phyloP scores from a whole-genome alignment of 1,139 yeast genomes.

The Saccharomycopsis phalli region DNA sequence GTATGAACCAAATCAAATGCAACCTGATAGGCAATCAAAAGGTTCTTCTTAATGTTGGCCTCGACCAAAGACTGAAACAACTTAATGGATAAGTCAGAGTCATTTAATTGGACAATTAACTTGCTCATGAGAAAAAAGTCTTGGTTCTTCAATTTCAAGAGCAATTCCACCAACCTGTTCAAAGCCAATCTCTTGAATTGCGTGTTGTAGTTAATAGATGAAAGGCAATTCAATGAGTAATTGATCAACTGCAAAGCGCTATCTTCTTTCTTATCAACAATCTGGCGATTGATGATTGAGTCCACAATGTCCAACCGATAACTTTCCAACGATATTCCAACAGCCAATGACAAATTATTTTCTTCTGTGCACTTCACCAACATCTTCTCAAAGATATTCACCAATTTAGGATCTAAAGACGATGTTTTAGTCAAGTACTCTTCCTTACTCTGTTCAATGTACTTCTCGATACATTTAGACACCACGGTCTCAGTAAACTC shows the following conservation, averaged over 20 bases:
- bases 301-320: slow-evolving; percentile 78
- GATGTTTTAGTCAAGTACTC: slow-evolving; percentile 35
- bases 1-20: slow-evolving; percentile 91
- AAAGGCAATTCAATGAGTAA: slow-evolving; percentile 71
- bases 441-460: slow-evolving; percentile 56
- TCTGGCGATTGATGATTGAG: slow-evolving; percentile 43
- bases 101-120: slow-evolving; percentile 83
- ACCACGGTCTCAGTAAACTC: slow-evolving; percentile 92
- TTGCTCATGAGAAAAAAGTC: slow-evolving; percentile 80
- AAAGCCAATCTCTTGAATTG: slow-evolving; percentile 59
- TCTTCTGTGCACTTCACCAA: slow-evolving; percentile 64
- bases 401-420: slow-evolving; percentile 53
- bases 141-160: slow-evolving; percentile 50
- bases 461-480: slow-evolving; percentile 81
- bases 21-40: slow-evolving; percentile 74
- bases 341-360: slow-evolving; percentile 70
- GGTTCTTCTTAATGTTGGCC: slow-evolving; percentile 30
- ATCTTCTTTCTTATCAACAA: slow-evolving; percentile 35
- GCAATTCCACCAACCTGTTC: slow-evolving; percentile 50
- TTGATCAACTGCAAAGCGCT: slow-evolving; percentile 49
- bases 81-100: slow-evolving; percentile 55
- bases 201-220: slow-evolving; percentile 51
- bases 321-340: slow-evolving; percentile 88
- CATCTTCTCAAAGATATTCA: slow-evolving; percentile 76
- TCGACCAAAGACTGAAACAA: slow-evolving; percentile 56